Conservation (phyloP, 1,284 basidiomycete species). For the Microbotryomycetes sp. region DNA sequence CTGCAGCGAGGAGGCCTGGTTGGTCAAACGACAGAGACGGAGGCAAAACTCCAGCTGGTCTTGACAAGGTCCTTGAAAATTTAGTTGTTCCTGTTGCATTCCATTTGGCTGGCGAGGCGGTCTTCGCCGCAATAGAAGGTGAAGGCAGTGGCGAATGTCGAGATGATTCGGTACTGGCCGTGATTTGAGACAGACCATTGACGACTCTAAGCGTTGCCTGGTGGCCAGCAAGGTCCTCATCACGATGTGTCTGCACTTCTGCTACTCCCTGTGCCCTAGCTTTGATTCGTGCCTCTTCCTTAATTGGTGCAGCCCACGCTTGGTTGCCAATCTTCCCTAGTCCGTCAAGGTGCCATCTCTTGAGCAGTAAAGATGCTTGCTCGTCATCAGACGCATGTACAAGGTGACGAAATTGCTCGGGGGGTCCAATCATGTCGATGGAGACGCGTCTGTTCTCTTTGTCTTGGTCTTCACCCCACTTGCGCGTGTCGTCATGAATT, state of each 20-base stretch:
- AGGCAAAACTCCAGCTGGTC: background rate
- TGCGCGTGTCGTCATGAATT: too few relatives aligned
- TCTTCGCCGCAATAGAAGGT: conserved; percentile 43
- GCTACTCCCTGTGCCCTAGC: conserved; percentile 72
- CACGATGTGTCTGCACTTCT: conserved; percentile 51
- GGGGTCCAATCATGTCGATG: background rate
- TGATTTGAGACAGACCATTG: conserved; percentile 57
- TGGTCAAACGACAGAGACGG: background rate
- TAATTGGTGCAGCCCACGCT: conserved; percentile 83
- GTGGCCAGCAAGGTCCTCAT: conserved; percentile 6
- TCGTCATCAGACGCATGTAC: conserved; percentile 90
- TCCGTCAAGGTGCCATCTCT: conserved; percentile 83
- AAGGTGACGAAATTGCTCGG: conserved; percentile 59
- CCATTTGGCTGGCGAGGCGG: background rate
- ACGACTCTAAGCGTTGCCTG: conserved; percentile 63
- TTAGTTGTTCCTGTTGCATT: background rate
- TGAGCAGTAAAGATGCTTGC: conserved; percentile 80
- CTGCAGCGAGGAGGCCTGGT: background rate
- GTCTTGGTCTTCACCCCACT: background rate
- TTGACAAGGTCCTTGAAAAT: background rate
- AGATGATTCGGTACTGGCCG: conserved; percentile 24
- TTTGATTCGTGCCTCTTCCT: conserved; percentile 61
- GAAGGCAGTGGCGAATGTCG: conserved; percentile 51
- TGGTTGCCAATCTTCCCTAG: conserved; percentile 87
- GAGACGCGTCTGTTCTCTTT: background rate